A percentile compares a stretch with the other conserved stretches of the same genome.
These are phyloP conservation scores for Hydnomerulius pinastri DNA, from an alignment of 768 basidiomycete species.

Conservation along the genomic window DNA sequence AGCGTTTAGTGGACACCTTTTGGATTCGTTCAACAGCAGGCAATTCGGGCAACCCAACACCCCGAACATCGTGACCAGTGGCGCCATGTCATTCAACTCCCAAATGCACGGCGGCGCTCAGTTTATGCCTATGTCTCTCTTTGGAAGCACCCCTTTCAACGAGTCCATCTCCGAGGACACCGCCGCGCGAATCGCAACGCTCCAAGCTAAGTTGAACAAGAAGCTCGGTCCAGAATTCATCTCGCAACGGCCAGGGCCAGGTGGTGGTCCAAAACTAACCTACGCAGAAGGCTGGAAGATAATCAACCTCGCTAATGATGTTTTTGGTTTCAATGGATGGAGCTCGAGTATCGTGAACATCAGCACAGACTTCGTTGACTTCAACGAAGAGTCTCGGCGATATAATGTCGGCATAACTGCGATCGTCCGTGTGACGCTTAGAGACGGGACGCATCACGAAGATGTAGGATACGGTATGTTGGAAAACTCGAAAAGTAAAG, in stretches of 20 bases:
- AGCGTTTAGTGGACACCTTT: constrained; percentile 58
- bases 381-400: constrained; percentile 61
- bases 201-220: constrained; percentile 82
- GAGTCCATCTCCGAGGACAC: constrained; percentile 61
- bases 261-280: constrained; percentile 83
- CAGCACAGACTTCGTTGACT: constrained; percentile 79
- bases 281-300: constrained; percentile 99
- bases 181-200: constrained; percentile 61
- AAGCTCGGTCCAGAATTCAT: constrained; percentile 95
- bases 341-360: constrained; percentile 76
- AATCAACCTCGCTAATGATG: constrained; percentile 96
- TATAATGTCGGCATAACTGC: constrained; percentile 81
- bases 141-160: constrained; percentile 6
- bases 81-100: constrained; percentile 62
- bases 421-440: constrained; percentile 81
- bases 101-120: constrained; percentile 54
- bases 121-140: constrained; percentile 18
- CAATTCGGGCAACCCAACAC: constrained; percentile 19
- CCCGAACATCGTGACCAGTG: constrained; percentile 45
- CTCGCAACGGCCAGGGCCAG: constrained; percentile 85
- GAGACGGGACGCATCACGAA: constrained; percentile 89
- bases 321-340: constrained; percentile 99
- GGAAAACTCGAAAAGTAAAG: constrained; percentile 87
- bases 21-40: constrained; percentile 42
- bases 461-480: constrained; percentile 90